phyloP scores from a whole-genome alignment of 192 early-diverging fungal species.

The Backusella australiensis region DNA sequence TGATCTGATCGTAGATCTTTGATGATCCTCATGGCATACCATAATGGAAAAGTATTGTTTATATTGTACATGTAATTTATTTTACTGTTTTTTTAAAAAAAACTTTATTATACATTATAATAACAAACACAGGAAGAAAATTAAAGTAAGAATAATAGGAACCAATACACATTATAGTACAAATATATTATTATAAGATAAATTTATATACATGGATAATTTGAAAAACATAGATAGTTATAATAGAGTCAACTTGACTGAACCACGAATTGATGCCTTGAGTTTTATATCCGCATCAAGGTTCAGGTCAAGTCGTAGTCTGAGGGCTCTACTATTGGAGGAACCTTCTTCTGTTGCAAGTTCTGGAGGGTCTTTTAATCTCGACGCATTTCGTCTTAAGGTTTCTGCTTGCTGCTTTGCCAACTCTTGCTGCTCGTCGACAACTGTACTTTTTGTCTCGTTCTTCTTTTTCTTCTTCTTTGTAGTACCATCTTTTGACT shows the following conservation, averaged over 20 bases:
- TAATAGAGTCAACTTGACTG: slow-evolving; percentile 16
- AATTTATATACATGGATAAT: neutral
- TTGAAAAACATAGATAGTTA: neutral
- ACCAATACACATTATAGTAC: neutral
- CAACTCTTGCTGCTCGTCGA: neutral
- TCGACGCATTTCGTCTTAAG: neutral
- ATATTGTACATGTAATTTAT: neutral
- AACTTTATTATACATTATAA: neutral
- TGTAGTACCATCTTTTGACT: neutral
- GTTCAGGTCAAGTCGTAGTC: slow-evolving; percentile 23
- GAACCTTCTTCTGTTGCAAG: neutral
- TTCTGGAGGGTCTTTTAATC: neutral
- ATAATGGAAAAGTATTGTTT: neutral
- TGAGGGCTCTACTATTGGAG: slow-evolving; percentile 2
- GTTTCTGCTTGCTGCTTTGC: neutral
- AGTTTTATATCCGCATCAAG: slow-evolving; percentile 22
- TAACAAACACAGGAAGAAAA: neutral
- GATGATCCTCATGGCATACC: neutral
- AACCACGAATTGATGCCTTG: slow-evolving; percentile 20
- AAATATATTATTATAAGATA: neutral
- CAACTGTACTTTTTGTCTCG: neutral
- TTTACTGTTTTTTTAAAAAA: neutral
- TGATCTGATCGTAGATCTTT: neutral
- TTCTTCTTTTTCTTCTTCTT: neutral
- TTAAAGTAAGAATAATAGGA: neutral